Evolutionary conservation across 2,329 filamentous ascomycete species (phyloP), one percentile per base, ranked within the genome.

Genomic region (Cladosporium sphaerospermum): DNA sequence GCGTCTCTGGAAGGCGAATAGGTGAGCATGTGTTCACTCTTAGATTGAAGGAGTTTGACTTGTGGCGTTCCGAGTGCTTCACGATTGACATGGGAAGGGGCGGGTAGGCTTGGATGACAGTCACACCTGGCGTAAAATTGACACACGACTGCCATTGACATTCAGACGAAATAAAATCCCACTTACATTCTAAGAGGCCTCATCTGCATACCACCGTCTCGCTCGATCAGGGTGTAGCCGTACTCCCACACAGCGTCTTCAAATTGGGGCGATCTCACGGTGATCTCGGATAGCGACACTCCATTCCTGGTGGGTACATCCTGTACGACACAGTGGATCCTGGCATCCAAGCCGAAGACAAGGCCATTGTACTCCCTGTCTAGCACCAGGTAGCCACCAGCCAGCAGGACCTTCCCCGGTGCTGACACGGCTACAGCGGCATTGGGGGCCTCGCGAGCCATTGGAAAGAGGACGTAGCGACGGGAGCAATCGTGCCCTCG

Each of bases 251-350:
- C 78, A 3, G 91, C 91, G 61, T 88, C 83, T 41, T 82, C 74
- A 69, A 99, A 99, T 73, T 99, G 93, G 46, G 93, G 93, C 64
- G 90, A 96, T 61, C 84, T 82, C 49, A 99, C 92, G 50, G 91
- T 81, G 64, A 97, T 88, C 69, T 89, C 87, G 54, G 77, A 75
- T 56, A 80, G 73, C 3, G 68, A 69, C 36, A 89, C 82, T 18
- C 84, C 85, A 37, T 79, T 75, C 57, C 78, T 82, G 13, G 81
- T 78, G 52, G 70, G 73, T 56, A 80, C 69, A 51, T 78, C 76
- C 62, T 81, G 75, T 41, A 84, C 76, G 56, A 78, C 68, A 41
- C 81, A 78, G 65, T 85, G 81, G 33, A 85, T 84, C 53, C 82
- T 74, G 43, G 82, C 82, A 66, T 84, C 76, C 47, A 85, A 76